Evolutionary conservation across 257 asterid species (phyloP).

Genomic region (Solanum bulbocastanum): DNA sequence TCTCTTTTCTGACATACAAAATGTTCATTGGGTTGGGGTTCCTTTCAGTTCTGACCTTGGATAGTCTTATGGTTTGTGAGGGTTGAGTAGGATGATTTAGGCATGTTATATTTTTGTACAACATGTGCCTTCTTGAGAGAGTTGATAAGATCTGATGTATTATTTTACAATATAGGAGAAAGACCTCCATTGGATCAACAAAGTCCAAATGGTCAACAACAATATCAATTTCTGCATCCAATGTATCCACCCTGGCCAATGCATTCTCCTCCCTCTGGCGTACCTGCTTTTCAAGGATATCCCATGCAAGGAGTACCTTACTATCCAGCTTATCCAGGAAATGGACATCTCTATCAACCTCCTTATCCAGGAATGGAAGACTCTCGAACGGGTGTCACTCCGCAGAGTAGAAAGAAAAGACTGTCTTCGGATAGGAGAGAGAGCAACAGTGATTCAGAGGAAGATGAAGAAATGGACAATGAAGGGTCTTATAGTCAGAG

Average conservation of each 20-base stretch:
- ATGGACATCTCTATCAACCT: conserved; percentile 54
- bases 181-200: conserved; percentile 37
- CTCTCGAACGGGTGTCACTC: conserved; percentile 25
- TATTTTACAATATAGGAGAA: conserved; percentile 22
- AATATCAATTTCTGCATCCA: conserved; percentile 49
- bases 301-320: conserved; percentile 91
- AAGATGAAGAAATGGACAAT: conserved; percentile 24
- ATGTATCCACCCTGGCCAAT: conserved; percentile 76
- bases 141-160: conserved; percentile 2
- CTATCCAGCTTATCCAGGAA: conserved; percentile 57
- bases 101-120: not conserved
- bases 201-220: conserved; percentile 47
- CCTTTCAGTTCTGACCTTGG: not conserved
- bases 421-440: conserved; percentile 40
- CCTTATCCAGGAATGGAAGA: conserved; percentile 53
- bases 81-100: not conserved
- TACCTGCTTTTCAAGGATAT: conserved; percentile 68
- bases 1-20: not conserved
- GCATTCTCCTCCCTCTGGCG: conserved; percentile 53
- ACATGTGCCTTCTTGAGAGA: not conserved
- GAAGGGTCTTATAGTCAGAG: conserved; percentile 34
- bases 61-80: not conserved
- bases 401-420: conserved; percentile 32
- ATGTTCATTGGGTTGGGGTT: not conserved
- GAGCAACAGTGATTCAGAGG: conserved; percentile 38